A percentile compares a stretch with the other conserved stretches of the same genome.
These are phyloP conservation scores for Skeletonema marinoi DNA, from an alignment of 108 stramenopile genomes.

Conservation along the genomic window DNA sequence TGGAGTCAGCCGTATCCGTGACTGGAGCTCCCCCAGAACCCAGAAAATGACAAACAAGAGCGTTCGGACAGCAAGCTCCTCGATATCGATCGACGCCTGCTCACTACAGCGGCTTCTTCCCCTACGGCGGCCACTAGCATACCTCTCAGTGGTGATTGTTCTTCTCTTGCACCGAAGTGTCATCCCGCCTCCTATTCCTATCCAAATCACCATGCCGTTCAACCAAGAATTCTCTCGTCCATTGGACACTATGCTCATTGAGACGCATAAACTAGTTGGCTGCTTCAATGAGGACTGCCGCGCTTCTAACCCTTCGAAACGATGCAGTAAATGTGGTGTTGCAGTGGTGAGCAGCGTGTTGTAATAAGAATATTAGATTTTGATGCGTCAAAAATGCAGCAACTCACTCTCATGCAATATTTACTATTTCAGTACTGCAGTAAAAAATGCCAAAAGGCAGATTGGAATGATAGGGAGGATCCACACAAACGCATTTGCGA, in stretches of 20 bases:
- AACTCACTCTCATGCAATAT: neutral
- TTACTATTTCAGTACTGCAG: neutral
- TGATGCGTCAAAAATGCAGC: neutral
- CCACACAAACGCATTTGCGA: neutral
- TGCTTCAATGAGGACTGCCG: slow-evolving; percentile 1
- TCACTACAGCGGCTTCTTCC: no score
- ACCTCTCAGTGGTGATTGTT: no score
- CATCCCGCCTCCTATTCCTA: no score
- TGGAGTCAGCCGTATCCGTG: no score
- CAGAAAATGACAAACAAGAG: no score
- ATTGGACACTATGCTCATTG: neutral
- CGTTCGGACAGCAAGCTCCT: no score
- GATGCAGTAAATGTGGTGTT: neutral
- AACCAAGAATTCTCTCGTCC: neutral
- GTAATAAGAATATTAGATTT: neutral
- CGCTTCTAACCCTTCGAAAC: neutral
- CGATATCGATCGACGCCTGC: no score
- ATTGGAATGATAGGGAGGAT: neutral
- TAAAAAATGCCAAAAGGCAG: neutral
- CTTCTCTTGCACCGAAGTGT: no score
- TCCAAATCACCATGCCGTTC: neutral
- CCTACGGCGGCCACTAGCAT: no score
- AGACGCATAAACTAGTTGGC: neutral
- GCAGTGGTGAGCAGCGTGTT: neutral
- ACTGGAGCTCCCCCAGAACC: no score